Evolutionary conservation across 495 filamentous ascomycete genomes (phyloP), one percentile per base, ranked within the genome.

Genomic region (Coniosporium apollinis): DNA sequence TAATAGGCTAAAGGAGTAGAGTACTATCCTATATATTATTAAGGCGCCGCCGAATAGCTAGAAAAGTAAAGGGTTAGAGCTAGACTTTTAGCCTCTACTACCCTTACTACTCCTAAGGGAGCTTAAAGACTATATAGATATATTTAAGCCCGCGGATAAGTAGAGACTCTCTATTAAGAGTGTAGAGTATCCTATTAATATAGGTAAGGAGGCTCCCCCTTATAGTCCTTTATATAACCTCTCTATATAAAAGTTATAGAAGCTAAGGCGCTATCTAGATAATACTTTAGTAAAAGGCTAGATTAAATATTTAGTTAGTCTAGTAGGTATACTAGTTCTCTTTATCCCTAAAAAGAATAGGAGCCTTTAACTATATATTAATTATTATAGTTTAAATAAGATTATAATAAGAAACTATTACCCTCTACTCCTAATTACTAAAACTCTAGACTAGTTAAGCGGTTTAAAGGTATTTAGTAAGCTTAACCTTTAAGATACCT

Each of bases 321-420:
- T 33, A 15, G 20, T 28, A 22, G 33, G 36, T 14, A 11, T 22
- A 10, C 46, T 34, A 22, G 26, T 49, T 11, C 19, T 49, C 5
- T 48, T 49, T 22, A 37, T 49, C 3, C 35, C 19, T 31, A 49
- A 49, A 37, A 34, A 34, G 28, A 37, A 45, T 41, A 40, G 41
- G 10, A 30, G 17, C 3, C 14, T 48, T 19, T 30, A 34, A 2
- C 30, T 49, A 3, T 49, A 32, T 30, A 31, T 49, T 15, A 34
- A 49, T 28, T 49, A 49, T 28, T 19, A 33, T 8, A 21, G 15
- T 8, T 21, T 49, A 6, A 49, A 49, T 28, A 30, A 29, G 11
- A 33, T 49, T 31, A 49, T 33, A 20, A 37, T 36, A 16, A 48
- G 41, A 30, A 42, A 50, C 34, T 6, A 33, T 3, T 49, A 41